Base-by-base conservation (phyloP, 352 stramenopile genomes). In the Phytophthora megakarya region DNA sequence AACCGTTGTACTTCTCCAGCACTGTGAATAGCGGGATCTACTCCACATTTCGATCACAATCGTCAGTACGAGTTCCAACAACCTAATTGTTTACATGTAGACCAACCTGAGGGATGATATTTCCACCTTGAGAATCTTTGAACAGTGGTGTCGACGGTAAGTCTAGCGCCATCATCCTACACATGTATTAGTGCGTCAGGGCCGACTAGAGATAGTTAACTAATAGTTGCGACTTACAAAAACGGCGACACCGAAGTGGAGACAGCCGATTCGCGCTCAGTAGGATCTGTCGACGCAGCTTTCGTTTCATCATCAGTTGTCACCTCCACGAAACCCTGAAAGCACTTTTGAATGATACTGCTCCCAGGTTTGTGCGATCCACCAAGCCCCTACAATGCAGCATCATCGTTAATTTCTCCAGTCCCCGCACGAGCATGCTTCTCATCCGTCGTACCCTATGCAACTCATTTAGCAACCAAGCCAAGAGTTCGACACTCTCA, bases 111-210 rank as follows among this genome's bases (percentile, higher is more conserved):
- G 98, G 97, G 61, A 99, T 99, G 28, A 99, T 97, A 50, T 99
- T 94, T 54, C 96, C 95, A 47, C 94, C 86, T 67, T 98, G 90
- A 8, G 93, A 98, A 73, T 99, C 97, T 59, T 99, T 99, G 73
- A 99, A 99, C 1, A 99, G 75, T 15, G 98, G 98, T 48, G 97
- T 99, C 54, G 98, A 93, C 8, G 97, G 97, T 48, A 99, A 93
- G 74, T 99, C 97, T 11, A 99, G 70, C 18, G 96, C 97, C 45
- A 99, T 80, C 53, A 99, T 90, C 21, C 98, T 90, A 90, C 12
- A 78, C 25, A 60, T 33, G 16, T 22, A 75, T 25, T 35, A 43
- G 15, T 8, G 38, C 7, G 21, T 67, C 8, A 68, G 25, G 30
- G n/a, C 38, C 15, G 32, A 13, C 1, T 19, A 56, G 5, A 47